phyloP scores from a whole-genome alignment of 345 rosid genomes.

The Dimocarpus longan region DNA sequence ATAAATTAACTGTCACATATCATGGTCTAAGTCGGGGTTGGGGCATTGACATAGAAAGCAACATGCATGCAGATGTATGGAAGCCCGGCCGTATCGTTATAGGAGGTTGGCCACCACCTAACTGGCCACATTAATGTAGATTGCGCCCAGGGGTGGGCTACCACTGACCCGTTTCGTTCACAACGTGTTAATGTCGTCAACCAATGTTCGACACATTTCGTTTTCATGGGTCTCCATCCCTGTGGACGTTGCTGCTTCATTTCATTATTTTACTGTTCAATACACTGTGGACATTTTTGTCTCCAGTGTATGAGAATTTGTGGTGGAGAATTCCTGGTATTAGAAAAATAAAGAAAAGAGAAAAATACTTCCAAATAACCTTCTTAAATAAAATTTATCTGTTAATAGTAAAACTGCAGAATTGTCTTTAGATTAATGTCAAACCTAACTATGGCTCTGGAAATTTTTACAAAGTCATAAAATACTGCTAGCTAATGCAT shows the following conservation, averaged over 20 bases:
- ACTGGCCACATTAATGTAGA: background rate
- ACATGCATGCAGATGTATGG: background rate
- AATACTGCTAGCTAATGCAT: no score
- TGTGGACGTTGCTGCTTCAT: background rate
- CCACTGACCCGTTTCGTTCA: constrained; percentile 3
- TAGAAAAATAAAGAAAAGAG: no score
- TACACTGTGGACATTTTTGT: background rate
- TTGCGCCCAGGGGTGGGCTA: constrained; percentile 7
- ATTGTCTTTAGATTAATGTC: no score
- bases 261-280: background rate
- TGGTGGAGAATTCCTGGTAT: background rate
- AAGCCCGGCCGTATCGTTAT: background rate
- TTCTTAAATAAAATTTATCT: no score
- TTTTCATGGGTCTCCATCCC: background rate
- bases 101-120: no score
- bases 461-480: background rate
- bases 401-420: no score
- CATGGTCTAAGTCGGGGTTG: no score
- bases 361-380: no score
- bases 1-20: no score
- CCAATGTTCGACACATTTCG: background rate
- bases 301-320: background rate
- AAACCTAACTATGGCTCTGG: background rate
- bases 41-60: background rate
- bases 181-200: background rate